Evolutionary conservation across 257 asterid species (phyloP).

Genomic region (Nemophila menziesii): DNA sequence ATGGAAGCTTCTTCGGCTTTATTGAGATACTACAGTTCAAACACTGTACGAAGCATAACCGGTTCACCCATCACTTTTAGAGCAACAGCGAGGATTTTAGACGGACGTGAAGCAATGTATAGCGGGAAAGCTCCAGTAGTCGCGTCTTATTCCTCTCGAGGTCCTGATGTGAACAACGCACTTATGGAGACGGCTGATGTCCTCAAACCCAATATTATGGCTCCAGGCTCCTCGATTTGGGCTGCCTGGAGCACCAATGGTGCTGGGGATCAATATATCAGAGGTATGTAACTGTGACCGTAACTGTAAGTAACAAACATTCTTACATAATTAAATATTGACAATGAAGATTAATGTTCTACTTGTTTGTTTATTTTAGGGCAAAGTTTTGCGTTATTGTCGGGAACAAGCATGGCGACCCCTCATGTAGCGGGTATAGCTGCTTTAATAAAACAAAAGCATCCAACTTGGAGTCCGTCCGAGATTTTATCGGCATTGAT

Average conservation of each 20-base stretch:
- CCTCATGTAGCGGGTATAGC: slow-evolving; percentile 60
- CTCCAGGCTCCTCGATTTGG: slow-evolving; percentile 75
- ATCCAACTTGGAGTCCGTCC: slow-evolving; percentile 48
- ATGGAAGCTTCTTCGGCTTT: slow-evolving; percentile 48
- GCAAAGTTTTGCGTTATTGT: slow-evolving; percentile 39
- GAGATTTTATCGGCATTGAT: slow-evolving; percentile 55
- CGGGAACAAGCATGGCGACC: slow-evolving; percentile 72
- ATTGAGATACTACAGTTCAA: slow-evolving; percentile 43
- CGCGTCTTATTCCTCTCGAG: slow-evolving; percentile 61
- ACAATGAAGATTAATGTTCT: too few relatives aligned
- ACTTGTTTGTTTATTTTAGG: slow-evolving; percentile 24
- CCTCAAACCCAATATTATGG: slow-evolving; percentile 63
- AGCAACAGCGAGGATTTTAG: slow-evolving; percentile 43
- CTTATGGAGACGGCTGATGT: slow-evolving; percentile 50
- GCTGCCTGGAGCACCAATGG: slow-evolving; percentile 67
- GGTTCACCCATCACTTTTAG: slow-evolving; percentile 37
- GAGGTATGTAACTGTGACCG: slow-evolving; percentile 36
- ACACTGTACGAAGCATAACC: slow-evolving; percentile 38
- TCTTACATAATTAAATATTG: too few relatives aligned
- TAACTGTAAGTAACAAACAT: too few relatives aligned
- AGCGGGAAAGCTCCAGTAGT: slow-evolving; percentile 41
- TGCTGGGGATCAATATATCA: slow-evolving; percentile 41
- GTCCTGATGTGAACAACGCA: slow-evolving; percentile 48
- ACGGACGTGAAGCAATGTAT: slow-evolving; percentile 44
- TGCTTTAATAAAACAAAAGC: slow-evolving; percentile 52